These are phyloP conservation scores for Atkinsonella hypoxylon DNA, from an alignment of 2,329 filamentous ascomycete species.

Conservation along the genomic window DNA sequence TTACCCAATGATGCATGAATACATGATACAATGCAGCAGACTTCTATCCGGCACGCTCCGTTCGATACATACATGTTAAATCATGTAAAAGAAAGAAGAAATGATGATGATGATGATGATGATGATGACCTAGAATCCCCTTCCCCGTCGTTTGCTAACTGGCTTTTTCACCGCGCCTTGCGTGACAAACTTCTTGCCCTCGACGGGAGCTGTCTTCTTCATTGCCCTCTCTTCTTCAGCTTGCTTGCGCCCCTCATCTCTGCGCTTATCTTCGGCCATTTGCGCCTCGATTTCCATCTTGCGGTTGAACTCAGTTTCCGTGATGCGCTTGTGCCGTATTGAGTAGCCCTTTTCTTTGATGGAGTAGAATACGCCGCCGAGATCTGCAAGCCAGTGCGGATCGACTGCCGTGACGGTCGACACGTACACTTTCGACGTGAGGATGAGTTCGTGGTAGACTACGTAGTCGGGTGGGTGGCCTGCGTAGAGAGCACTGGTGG, in stretches of 20 bases:
- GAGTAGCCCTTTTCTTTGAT: constrained; percentile 97
- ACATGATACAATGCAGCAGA: background rate
- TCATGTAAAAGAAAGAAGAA: too few relatives aligned
- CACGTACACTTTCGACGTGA: constrained; percentile 97
- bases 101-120: rapidly evolving
- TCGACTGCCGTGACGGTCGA: constrained; percentile 93
- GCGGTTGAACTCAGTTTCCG: constrained; percentile 82
- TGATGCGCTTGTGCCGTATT: constrained; percentile 70
- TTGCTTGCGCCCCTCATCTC: constrained; percentile 44
- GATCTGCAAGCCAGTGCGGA: constrained; percentile 90
- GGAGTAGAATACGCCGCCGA: constrained; percentile 94
- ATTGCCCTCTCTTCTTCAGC: constrained; percentile 34
- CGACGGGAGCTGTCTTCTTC: constrained; percentile 23
- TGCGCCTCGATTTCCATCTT: constrained; percentile 88
- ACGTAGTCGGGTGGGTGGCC: constrained; percentile 95
- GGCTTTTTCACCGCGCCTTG: constrained; percentile 52
- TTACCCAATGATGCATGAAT: background rate
- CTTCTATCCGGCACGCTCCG: too few relatives aligned
- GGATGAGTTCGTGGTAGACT: constrained; percentile 93
- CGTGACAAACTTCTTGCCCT: constrained; percentile 46
- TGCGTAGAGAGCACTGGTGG: constrained; percentile 85
- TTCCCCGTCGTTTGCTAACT: constrained; percentile 41
- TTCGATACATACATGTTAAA: too few relatives aligned
- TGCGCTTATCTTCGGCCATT: constrained; percentile 76
- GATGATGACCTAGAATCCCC: constrained; percentile 31